phyloP scores from a whole-genome alignment of 78 protist genomes.

The Pelomyxa schiedti region DNA sequence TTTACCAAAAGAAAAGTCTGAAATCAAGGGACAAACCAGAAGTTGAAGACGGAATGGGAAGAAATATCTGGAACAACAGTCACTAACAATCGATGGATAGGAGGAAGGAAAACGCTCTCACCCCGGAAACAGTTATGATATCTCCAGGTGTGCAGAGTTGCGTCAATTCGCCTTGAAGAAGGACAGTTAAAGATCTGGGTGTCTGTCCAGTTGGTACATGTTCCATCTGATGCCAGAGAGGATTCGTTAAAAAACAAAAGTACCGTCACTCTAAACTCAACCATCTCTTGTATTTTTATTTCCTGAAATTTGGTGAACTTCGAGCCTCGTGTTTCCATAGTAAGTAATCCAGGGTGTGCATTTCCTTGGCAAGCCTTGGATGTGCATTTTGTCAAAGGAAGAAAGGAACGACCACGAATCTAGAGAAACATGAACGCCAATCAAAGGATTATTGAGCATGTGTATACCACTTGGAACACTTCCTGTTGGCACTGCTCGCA shows the following conservation, averaged over 20 bases:
- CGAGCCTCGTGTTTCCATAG: conserved; percentile 87
- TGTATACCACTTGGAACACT: conserved; percentile 79
- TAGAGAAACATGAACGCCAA: conserved; percentile 47
- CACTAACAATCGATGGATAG: not conserved
- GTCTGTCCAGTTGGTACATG: conserved; percentile 96
- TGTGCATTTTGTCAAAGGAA: conserved; percentile 44
- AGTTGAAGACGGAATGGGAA: conserved; percentile 22
- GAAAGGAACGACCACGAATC: conserved; percentile 6
- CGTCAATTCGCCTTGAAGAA: conserved; percentile 74
- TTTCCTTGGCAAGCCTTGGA: conserved; percentile 26
- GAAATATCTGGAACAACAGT: no score
- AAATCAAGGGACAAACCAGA: not conserved
- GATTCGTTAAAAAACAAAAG: no score
- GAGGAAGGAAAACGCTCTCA: not conserved
- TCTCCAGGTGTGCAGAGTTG: conserved; percentile 86
- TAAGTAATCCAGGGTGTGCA: conserved; percentile 29
- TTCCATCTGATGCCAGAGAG: conserved; percentile 10
- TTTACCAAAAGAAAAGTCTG: conserved; percentile 31
- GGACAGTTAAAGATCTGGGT: conserved; percentile 90
- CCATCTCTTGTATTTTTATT: conserved; percentile 89
- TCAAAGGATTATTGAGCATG: conserved; percentile 9
- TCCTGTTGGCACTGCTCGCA: conserved; percentile 88
- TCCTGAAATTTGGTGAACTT: conserved; percentile 92
- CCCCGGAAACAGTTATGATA: conserved; percentile 60
- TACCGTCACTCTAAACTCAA: no score